Conservation (phyloP, 208 protist genomes). For the Willaertia magna region DNA sequence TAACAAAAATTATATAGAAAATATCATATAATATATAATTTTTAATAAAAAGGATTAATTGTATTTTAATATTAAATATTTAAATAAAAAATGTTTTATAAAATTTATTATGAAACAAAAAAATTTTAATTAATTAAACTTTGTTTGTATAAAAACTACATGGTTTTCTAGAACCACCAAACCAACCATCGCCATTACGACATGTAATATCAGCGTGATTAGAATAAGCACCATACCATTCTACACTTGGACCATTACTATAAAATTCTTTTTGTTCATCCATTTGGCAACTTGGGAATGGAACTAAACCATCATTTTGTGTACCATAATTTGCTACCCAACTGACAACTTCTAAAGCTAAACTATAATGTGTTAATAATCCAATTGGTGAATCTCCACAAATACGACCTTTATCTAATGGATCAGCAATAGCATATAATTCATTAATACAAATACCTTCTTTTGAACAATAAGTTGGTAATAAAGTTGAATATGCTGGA, state of each 20-base stretch:
- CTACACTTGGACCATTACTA: background rate
- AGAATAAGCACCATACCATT: background rate
- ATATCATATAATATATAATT: no score
- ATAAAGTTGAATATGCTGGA: background rate
- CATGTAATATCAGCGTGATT: background rate
- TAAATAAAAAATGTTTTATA: no score
- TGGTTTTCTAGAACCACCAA: background rate
- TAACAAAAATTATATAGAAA: no score
- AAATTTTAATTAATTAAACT: no score
- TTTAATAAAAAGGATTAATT: no score
- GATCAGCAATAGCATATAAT: background rate
- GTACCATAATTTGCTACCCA: background rate
- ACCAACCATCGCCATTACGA: constrained; percentile 3
- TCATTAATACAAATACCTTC: background rate
- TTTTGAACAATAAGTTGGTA: background rate
- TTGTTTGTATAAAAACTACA: background rate
- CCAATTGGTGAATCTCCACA: background rate
- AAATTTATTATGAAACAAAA: no score
- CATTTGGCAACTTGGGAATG: background rate
- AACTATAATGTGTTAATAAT: background rate
- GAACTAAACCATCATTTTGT: background rate
- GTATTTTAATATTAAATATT: no score
- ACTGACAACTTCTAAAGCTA: background rate
- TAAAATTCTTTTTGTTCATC: background rate
- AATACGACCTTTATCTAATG: background rate